phyloP scores from a whole-genome alignment of 257 asterid genomes.

The Fraxinus pennsylvanica region DNA sequence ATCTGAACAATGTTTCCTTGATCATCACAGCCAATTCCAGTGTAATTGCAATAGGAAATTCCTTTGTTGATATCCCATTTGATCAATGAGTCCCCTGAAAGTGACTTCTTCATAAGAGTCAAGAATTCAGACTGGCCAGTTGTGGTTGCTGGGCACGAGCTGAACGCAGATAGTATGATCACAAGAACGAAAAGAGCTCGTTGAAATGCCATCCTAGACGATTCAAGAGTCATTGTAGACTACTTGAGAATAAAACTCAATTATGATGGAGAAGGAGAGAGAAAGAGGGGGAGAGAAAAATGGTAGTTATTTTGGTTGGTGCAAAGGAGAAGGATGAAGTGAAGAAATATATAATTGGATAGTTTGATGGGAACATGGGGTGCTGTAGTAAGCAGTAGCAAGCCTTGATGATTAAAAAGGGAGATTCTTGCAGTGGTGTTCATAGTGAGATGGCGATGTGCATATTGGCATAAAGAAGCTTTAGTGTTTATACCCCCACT shows the following conservation, averaged over 20 bases:
- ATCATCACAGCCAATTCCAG: slow-evolving; percentile 65
- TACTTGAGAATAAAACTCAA: background rate
- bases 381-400: slow-evolving; percentile 28
- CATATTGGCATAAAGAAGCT: slow-evolving; percentile 59
- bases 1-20: slow-evolving; percentile 43
- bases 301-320: slow-evolving; percentile 26
- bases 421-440: slow-evolving; percentile 45
- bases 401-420: slow-evolving; percentile 36
- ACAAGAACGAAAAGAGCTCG: slow-evolving; percentile 27
- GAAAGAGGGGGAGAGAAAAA: background rate
- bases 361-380: slow-evolving; percentile 42
- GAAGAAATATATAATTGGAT: slow-evolving; percentile 60
- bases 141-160: slow-evolving; percentile 27
- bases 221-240: background rate
- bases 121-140: slow-evolving; percentile 52
- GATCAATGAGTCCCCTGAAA: slow-evolving; percentile 46
- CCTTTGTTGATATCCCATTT: slow-evolving; percentile 48
- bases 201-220: slow-evolving; percentile 39
- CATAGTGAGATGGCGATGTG: slow-evolving; percentile 36
- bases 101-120: slow-evolving; percentile 36
- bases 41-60: slow-evolving; percentile 43
- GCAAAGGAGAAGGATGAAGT: slow-evolving; percentile 32
- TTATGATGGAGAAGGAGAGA: background rate
- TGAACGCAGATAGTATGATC: slow-evolving; percentile 28
- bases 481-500: slow-evolving; percentile 59